Evolutionary conservation across 169 alveolate genomes (phyloP), one percentile per base, ranked within the genome.

Genomic region (Cryptosporidium parvum): DNA sequence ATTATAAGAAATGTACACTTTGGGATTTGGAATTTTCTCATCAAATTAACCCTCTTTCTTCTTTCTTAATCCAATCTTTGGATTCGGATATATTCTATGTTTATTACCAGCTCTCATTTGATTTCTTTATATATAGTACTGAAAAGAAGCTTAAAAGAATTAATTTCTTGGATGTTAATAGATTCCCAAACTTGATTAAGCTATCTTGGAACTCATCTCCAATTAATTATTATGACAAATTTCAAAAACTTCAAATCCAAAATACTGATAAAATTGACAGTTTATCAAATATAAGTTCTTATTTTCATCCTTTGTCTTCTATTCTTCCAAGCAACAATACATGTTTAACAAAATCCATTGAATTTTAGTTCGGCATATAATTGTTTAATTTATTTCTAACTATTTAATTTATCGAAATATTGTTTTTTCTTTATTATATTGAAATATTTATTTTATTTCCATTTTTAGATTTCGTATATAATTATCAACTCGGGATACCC

Each of bases 1-100:
- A 45, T 21, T 80, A 80, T 35, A 80, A 80, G 37, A 80, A 70
- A 48, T 80, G 89, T n/a, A 80, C 72, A 14, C n/a, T 80, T 21
- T 80, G 89, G 89, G 89, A 80, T 42, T 26, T 62, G 16, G 73
- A 62, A 21, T 80, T 80, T 33, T 37, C 73, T 26, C 89, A 80
- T 33, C 73, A 80, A 48, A 62, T 80, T 62, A 29, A 62, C 8
- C 73, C 75, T 42, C 48, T 62, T 12, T 62, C 59, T 2, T 80
- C 75, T 5, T 26, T 37, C 16, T 21, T 59, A 16, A 65, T 80
- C 12, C 62, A 23, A 23, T 39, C 89, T 8, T 29, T 80, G n/a
- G 59, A 26, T 12, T 37, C 80, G 2, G 65, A 65, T 6, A 31
- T 23, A 12, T 37, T 80, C 18, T 44, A n/a, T 16, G 44, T 51